Conservation (phyloP, 1,139 yeast genomes). For the Scheffersomyces lignicola region DNA sequence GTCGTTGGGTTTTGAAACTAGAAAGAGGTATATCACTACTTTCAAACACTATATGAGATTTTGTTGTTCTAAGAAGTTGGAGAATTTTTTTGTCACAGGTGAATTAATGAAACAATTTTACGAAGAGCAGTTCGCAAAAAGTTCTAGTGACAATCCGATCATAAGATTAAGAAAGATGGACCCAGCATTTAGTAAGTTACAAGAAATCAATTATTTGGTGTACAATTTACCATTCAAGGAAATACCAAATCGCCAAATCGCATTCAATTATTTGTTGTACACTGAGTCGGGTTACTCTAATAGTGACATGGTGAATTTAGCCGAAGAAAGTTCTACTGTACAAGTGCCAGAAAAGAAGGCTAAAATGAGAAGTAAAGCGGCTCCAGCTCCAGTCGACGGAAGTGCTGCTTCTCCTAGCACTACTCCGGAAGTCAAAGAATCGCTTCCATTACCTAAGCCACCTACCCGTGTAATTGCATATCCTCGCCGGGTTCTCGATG, state of each 20-base stretch:
- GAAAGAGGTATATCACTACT: slow-evolving; percentile 18
- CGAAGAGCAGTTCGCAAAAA: slow-evolving; percentile 16
- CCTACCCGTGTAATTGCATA: background rate
- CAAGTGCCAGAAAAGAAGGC: background rate
- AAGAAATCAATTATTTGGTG: slow-evolving; percentile 17
- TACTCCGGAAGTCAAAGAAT: background rate
- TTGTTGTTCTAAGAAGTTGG: slow-evolving; percentile 15
- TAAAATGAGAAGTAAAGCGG: too few species aligned
- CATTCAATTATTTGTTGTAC: slow-evolving; percentile 16
- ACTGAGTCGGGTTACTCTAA: slow-evolving; percentile 12
- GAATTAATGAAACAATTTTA: slow-evolving; percentile 18
- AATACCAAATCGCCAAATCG: slow-evolving; percentile 16
- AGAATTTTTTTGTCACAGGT: slow-evolving; percentile 17
- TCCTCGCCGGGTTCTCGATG: slow-evolving; percentile 3
- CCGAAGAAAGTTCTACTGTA: slow-evolving; percentile 2
- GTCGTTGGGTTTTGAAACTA: slow-evolving; percentile 17
- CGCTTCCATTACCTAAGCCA: background rate
- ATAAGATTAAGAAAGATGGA: slow-evolving; percentile 19
- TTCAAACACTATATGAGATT: slow-evolving; percentile 18
- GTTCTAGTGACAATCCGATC: slow-evolving; percentile 15
- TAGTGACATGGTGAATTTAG: background rate
- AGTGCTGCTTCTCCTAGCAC: background rate
- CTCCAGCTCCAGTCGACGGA: background rate
- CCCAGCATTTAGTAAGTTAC: slow-evolving; percentile 18
- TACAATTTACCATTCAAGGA: slow-evolving; percentile 16